Conservation (phyloP, 2,329 filamentous ascomycete species). For the Dothideomycetes sp. region DNA sequence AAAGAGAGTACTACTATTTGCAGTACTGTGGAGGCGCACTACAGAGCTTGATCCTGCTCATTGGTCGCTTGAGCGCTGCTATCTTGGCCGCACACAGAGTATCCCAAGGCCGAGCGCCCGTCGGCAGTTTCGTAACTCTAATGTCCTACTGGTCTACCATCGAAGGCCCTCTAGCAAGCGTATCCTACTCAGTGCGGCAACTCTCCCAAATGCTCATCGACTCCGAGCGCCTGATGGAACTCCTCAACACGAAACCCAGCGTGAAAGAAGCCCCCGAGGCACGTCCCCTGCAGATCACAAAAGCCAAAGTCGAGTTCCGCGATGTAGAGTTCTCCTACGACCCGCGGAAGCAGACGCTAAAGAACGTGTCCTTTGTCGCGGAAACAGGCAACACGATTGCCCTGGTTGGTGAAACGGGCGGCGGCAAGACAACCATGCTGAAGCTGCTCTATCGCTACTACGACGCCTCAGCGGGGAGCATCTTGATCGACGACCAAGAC, state of each 20-base stretch:
- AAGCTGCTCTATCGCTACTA: constrained; percentile 52
- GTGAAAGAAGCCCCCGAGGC: constrained; percentile 40
- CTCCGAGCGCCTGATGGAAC: constrained; percentile 48
- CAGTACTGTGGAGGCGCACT: constrained; percentile 25
- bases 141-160: constrained; percentile 50
- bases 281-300: constrained; percentile 30
- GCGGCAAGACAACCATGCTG: constrained; percentile 51
- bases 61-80: constrained; percentile 38
- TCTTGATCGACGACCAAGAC: constrained; percentile 49
- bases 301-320: constrained; percentile 43
- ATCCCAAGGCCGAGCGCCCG: constrained; percentile 33
- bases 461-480: constrained; percentile 43
- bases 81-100: constrained; percentile 45
- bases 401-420: constrained; percentile 51
- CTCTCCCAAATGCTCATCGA: constrained; percentile 48
- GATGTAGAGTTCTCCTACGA: constrained; percentile 48
- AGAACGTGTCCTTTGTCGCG: constrained; percentile 37
- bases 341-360: constrained; percentile 38
- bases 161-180: constrained; percentile 36
- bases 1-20: constrained; percentile 17
- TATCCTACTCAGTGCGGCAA: constrained; percentile 38
- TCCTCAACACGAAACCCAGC: constrained; percentile 47
- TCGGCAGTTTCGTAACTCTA: constrained; percentile 54
- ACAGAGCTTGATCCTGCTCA: constrained; percentile 36
- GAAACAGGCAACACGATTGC: constrained; percentile 46